These are phyloP conservation scores for Fusarium hostae DNA, from an alignment of 2,329 filamentous ascomycete species.

Conservation along the genomic window DNA sequence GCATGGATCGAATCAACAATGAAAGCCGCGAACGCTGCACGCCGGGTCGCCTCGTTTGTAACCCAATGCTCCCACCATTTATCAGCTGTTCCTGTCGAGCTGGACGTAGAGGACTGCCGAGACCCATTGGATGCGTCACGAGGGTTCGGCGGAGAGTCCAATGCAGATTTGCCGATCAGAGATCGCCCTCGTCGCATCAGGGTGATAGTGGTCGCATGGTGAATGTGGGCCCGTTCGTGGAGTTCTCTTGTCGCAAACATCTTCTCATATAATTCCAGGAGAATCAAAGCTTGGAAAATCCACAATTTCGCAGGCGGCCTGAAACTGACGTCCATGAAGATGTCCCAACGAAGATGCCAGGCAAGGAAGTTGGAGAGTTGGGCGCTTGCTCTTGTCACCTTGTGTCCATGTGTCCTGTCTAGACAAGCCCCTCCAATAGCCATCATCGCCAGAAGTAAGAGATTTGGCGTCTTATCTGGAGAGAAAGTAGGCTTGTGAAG, in stretches of 20 bases:
- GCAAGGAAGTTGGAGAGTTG: constrained; percentile 90
- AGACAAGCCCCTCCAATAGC: constrained; percentile 91
- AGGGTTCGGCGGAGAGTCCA: constrained; percentile 84
- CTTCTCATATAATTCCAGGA: constrained; percentile 96
- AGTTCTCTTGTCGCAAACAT: constrained; percentile 93
- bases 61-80: constrained; percentile 98
- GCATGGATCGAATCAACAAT: constrained; percentile 95
- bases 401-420: constrained; percentile 81
- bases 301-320: constrained; percentile 92
- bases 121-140: constrained; percentile 69
- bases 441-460: constrained; percentile 89
- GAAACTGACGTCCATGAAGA: constrained; percentile 92
- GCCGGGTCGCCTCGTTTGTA: constrained; percentile 87
- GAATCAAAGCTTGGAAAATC: constrained; percentile 90
- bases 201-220: constrained; percentile 94
- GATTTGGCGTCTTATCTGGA: constrained; percentile 84
- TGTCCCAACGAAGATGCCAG: constrained; percentile 94
- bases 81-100: constrained; percentile 75
- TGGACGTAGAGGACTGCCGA: constrained; percentile 70
- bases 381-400: constrained; percentile 79
- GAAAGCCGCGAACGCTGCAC: constrained; percentile 93
- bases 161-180: constrained; percentile 83
- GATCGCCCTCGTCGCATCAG: constrained; percentile 95
- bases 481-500: constrained; percentile 94
- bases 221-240: constrained; percentile 95